phyloP scores from a whole-genome alignment of 2,329 filamentous ascomycete genomes.

The Penicillium sp. region DNA sequence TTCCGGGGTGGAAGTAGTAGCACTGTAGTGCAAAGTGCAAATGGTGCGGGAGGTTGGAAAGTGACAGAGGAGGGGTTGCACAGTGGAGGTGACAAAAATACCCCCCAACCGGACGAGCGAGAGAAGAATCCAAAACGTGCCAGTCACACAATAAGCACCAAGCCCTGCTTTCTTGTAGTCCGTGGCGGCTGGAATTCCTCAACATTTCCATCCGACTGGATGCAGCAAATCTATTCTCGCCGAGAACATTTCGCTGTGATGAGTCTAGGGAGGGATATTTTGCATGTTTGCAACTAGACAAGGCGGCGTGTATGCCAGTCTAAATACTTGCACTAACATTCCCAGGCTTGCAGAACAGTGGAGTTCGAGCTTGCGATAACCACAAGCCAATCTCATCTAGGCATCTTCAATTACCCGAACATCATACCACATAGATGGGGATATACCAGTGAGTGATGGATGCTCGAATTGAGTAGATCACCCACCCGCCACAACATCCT shows the following conservation, averaged over 20 bases:
- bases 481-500: too few species aligned
- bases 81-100: slow-evolving; percentile 11
- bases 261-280: not conserved
- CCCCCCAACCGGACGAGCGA: slow-evolving; percentile 8
- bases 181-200: not conserved
- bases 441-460: too few species aligned
- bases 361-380: not conserved
- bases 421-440: not conserved
- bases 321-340: not conserved
- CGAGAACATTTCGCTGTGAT: not conserved
- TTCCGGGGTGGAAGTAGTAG: not conserved
- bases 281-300: not conserved
- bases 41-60: slow-evolving; percentile 14
- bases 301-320: not conserved
- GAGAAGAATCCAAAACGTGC: not conserved
- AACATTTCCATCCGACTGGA: not conserved
- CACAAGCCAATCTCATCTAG: not conserved
- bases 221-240: not conserved
- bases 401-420: not conserved
- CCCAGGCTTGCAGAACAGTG: not conserved
- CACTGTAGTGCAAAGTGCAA: not conserved
- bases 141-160: slow-evolving; percentile 14
- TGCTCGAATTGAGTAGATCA: too few species aligned
- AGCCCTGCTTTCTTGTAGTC: not conserved
- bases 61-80: not conserved